Base-by-base conservation (phyloP, 2,329 filamentous ascomycete genomes). In the Didymella segeticola region DNA sequence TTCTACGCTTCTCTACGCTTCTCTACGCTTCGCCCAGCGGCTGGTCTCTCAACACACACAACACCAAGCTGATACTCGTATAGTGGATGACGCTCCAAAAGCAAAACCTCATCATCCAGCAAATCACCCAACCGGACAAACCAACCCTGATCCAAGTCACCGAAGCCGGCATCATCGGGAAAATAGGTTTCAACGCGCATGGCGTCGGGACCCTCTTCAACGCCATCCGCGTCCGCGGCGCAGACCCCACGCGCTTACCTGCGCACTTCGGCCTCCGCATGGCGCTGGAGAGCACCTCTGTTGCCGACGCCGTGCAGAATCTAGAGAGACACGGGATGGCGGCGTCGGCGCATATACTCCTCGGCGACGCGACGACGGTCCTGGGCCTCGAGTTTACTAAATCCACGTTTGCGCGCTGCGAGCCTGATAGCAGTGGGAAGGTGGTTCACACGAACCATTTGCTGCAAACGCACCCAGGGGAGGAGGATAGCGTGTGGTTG, bases 191-290 rank as follows among this genome's bases (percentile, higher is more conserved):
- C 60, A 89, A 89, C 63, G 73, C 14, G 64, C 69, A 0, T n/a
- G 84, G 85, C 0, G 83, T 89, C 0, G 86, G 84, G 0, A 80
- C 82, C 0, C 82, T 81, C 36, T 74, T 88, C 8, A 89, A 89
- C 56, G 86, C 86, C 0, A 85, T 89, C 55, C 78, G 79, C 31
- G 83, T 83, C 3, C 77, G 78, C 2, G 84, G 84, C 1, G 79
- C 86, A 41, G 77, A 85, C 61, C 61, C 70, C 2, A 69, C 70
- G 1, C 79, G 78, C 7, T 61, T 88, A 2, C 86, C 86, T 0
- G 81, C 86, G n/a, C 86, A 89, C 63, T 73, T 89, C 6, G 84
- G 83, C 0, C 75, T 88, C 5, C 77, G 86, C 1, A 70, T 78
- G 15, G 80, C 79, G 4, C 69, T 89, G 2, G 85, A 88, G 45